Percentiles rank a stretch among this genome's conserved stretches.
These are phyloP conservation scores for Ramularia endophylla DNA, from an alignment of 2,329 filamentous ascomycete species.

Conservation along the genomic window DNA sequence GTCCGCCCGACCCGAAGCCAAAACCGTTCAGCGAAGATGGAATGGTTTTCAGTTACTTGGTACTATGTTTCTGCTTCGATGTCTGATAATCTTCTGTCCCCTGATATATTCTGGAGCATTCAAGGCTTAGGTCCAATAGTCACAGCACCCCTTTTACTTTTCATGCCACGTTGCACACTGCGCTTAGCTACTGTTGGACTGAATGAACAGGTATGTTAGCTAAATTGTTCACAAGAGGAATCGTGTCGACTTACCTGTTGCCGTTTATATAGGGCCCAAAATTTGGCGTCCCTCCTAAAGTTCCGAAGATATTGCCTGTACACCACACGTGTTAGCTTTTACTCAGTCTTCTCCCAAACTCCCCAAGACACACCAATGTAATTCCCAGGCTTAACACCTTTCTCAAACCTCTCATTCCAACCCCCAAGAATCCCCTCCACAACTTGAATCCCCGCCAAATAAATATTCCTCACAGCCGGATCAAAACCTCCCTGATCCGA, in stretches of 20 bases:
- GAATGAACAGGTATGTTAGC: no score
- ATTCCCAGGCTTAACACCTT: constrained; percentile 53
- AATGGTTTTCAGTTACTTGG: no score
- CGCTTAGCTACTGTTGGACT: no score
- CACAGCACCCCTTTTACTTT: no score
- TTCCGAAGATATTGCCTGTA: constrained; percentile 53
- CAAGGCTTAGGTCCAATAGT: no score
- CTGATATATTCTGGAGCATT: no score
- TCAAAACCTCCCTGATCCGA: constrained; percentile 57
- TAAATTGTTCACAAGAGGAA: no score
- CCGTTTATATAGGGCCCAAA: constrained; percentile 20
- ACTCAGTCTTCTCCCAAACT: constrained; percentile 53
- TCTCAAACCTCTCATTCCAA: constrained; percentile 54
- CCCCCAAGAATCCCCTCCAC: constrained; percentile 54
- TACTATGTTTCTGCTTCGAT: no score
- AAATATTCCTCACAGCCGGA: constrained; percentile 60
- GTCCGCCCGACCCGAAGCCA: no score
- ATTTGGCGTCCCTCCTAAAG: constrained; percentile 46
- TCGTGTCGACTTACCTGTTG: constrained; percentile 11
- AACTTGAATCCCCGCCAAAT: constrained; percentile 57
- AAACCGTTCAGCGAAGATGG: no score
- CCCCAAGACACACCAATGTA: constrained; percentile 67
- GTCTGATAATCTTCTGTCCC: no score
- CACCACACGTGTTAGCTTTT: background rate
- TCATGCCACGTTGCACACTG: no score